Conservation (phyloP, 495 filamentous ascomycete species). For the Xylaria venustula region DNA sequence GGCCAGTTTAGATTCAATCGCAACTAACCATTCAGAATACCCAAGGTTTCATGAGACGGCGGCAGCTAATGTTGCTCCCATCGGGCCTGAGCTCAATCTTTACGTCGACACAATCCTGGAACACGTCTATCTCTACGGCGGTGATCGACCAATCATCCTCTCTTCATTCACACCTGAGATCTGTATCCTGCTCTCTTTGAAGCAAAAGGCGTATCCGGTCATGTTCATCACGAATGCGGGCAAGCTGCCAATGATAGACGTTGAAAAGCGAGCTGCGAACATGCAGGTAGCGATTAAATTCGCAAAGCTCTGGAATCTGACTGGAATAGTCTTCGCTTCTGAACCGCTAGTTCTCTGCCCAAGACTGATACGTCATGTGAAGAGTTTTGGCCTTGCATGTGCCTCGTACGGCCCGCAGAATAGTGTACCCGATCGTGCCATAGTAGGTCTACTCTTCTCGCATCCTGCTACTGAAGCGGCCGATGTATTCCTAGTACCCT, state of each 20-base stretch:
- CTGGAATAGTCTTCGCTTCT: constrained; percentile 35
- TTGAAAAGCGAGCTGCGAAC: constrained; percentile 29
- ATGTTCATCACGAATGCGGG: constrained; percentile 41
- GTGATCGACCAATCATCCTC: constrained; percentile 35
- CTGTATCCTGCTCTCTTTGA: constrained; percentile 39
- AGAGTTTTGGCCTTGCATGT: constrained; percentile 27
- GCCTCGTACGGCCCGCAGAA: constrained; percentile 35
- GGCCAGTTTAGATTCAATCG: not conserved
- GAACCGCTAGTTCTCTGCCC: constrained; percentile 38
- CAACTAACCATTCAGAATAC: constrained; percentile 17
- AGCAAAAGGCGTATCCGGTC: constrained; percentile 40
- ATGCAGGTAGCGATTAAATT: constrained; percentile 41
- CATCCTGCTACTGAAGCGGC: not conserved
- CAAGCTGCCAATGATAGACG: constrained; percentile 29
- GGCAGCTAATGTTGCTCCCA: constrained; percentile 31
- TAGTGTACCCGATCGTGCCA: constrained; percentile 26
- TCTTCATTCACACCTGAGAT: constrained; percentile 46
- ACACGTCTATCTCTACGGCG: constrained; percentile 20
- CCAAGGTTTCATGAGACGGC: constrained; percentile 31
- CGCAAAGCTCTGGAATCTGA: constrained; percentile 34
- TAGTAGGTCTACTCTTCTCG: constrained; percentile 13
- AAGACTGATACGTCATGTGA: constrained; percentile 30
- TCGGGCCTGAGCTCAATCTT: constrained; percentile 40
- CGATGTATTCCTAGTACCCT: not conserved
- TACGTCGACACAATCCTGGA: constrained; percentile 40